These are phyloP conservation scores for Boletus rufocinnamomeus DNA, from an alignment of 768 basidiomycete genomes.

Conservation along the genomic window DNA sequence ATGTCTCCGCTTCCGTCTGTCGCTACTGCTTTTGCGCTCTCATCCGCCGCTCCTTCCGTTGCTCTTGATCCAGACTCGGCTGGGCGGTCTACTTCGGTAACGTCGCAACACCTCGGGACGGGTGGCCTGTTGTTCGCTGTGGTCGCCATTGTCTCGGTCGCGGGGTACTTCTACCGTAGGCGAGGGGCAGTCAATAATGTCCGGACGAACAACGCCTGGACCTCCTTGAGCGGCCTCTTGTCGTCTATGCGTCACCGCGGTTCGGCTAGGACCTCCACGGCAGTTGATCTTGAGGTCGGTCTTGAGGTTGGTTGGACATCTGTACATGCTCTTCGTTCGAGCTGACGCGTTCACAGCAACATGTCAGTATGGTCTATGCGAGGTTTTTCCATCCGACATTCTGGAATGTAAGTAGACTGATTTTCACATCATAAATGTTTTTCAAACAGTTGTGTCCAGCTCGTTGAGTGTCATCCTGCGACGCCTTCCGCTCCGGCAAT, in stretches of 20 bases:
- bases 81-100: conserved; percentile 1
- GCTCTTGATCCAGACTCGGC: background rate
- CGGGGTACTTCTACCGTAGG: conserved; percentile 19
- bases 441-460: background rate
- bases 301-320: conserved; percentile 5
- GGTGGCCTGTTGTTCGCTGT: conserved; percentile 19
- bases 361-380: conserved; percentile 26
- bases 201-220: conserved; percentile 7
- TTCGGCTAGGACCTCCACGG: background rate
- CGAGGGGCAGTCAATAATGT: background rate
- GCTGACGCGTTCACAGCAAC: conserved; percentile 4
- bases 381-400: conserved; percentile 23
- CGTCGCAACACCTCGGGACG: conserved; percentile 7
- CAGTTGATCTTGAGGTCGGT: conserved; percentile 13
- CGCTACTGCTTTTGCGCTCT: conserved; percentile 7
- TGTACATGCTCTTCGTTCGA: background rate
- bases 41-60: conserved; percentile 4
- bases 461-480: conserved; percentile 17
- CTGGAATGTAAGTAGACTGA: conserved; percentile 18
- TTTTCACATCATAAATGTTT: background rate
- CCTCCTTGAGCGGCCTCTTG: conserved; percentile 3
- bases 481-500: conserved; percentile 21
- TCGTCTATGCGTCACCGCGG: conserved; percentile 10
- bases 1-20: conserved; percentile 24
- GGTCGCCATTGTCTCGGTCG: conserved; percentile 16